phyloP scores from a whole-genome alignment of 345 rosid genomes.

The Eucalyptus melliodora region DNA sequence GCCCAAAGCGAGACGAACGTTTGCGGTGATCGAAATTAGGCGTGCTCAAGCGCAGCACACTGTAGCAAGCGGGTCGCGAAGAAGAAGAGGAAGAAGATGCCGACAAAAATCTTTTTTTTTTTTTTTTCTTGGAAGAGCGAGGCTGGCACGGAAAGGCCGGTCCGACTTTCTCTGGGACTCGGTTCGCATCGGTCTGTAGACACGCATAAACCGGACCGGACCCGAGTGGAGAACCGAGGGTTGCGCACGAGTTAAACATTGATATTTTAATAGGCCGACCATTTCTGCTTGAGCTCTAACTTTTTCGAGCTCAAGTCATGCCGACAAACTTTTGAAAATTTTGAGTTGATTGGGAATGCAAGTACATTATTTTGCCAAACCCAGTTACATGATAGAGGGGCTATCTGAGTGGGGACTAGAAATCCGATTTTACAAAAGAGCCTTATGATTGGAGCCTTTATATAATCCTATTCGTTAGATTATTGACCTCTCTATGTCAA shows the following conservation, averaged over 20 bases:
- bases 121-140: not conserved
- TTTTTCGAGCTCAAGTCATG: not conserved
- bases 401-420: not conserved
- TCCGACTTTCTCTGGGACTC: not conserved
- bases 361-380: not conserved
- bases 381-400: not conserved
- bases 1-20: not conserved
- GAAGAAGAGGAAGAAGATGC: not conserved
- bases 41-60: not conserved
- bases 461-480: fast-evolving
- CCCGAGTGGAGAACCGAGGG: not conserved
- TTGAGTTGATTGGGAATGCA: not conserved
- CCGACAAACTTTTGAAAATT: not conserved
- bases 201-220: not conserved
- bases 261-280: not conserved
- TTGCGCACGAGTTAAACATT: not conserved
- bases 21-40: not conserved
- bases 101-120: not conserved
- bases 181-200: not conserved
- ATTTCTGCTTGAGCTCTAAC: not conserved
- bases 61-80: not conserved
- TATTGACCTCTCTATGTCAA: not conserved
- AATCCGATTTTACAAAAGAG: not conserved
- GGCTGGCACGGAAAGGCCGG: not conserved
- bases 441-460: not conserved